Base-by-base conservation (phyloP, 1,139 yeast species). In the Yamadazyma aaseri region DNA sequence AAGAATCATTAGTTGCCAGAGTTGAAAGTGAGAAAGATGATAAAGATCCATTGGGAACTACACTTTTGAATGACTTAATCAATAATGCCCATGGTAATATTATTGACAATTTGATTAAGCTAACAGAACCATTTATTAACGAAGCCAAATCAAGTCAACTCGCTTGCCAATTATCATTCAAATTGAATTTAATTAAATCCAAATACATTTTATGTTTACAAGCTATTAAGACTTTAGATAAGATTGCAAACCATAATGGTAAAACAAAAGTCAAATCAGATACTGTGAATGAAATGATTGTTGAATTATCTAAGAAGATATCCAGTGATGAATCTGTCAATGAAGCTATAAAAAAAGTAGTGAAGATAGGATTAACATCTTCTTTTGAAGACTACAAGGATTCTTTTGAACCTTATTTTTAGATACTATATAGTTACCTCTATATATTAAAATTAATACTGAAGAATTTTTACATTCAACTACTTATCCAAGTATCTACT, bases 401-500 rank as follows among this genome's bases (percentile, higher is more conserved):
- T 17, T n/a, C 20, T 3, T 32, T 22, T 17, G 18, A 26, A 17
- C 17, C 32, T 9, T 31, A 31, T 13, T 31, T 35, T 16, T 17
- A n/a, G 12, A n/a, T n/a, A n/a, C 18, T n/a, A 9, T 13, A 11
- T 15, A 11, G 3, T n/a, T n/a, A n/a, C n/a, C n/a, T n/a, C n/a
- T n/a, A n/a, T n/a, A n/a, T n/a, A n/a, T n/a, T n/a, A n/a, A n/a
- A n/a, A n/a, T n/a, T n/a, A n/a, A n/a, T 27, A 17, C 6, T 6
- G n/a, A 27, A n/a, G n/a, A n/a, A n/a, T n/a, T n/a, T n/a, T n/a
- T n/a, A n/a, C n/a, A n/a, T n/a, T n/a, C 49, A 72, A 17, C 64
- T 51, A 35, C 63, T 73, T 29, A 78, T 64, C 85, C 85, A 79
- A 29, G 67, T 63, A 41, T 76, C 82, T 1, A 76, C 82, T 47